Evolutionary conservation across 2,329 filamentous ascomycete species (phyloP).

Genomic region (Neonectria faginata): DNA sequence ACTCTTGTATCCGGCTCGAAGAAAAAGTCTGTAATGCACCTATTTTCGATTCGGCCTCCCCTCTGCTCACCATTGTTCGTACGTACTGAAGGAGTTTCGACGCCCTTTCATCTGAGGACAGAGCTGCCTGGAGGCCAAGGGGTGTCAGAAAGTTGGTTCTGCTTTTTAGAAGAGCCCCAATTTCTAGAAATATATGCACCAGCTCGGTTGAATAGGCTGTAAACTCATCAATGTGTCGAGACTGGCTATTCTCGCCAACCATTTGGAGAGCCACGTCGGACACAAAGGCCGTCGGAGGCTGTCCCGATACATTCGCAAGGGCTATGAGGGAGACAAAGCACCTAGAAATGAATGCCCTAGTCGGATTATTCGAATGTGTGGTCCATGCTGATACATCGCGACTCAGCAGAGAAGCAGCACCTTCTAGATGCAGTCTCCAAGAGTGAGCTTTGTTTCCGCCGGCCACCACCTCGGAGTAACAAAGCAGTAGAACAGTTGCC

Average conservation of each 20-base stretch:
- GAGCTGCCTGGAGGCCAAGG: not conserved
- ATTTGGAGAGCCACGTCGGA: constrained; percentile 1
- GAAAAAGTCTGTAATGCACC: not conserved
- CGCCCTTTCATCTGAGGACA: not conserved
- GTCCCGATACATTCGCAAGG: constrained; percentile 11
- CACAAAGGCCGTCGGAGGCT: not conserved
- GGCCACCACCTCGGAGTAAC: constrained; percentile 12
- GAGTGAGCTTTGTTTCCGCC: constrained; percentile 4
- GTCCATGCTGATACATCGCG: not conserved
- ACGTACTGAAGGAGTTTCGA: not conserved
- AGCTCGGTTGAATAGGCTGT: constrained; percentile 10
- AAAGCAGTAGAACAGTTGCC: constrained; percentile 11
- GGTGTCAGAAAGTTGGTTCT: not conserved
- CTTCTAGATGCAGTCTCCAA: constrained; percentile 19
- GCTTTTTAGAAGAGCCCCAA: not conserved
- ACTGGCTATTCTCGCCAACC: not conserved
- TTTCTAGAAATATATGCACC: constrained; percentile 1
- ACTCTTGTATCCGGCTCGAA: not conserved
- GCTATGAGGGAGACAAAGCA: constrained; percentile 20
- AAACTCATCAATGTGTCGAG: constrained; percentile 9
- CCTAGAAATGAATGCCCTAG: constrained; percentile 4
- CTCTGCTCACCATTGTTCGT: not conserved
- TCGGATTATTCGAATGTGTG: not conserved
- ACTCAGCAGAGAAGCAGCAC: constrained; percentile 8
- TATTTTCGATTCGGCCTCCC: not conserved